Conservation (phyloP, 2,329 filamentous ascomycete species). For the Mollisia scopiformis region DNA sequence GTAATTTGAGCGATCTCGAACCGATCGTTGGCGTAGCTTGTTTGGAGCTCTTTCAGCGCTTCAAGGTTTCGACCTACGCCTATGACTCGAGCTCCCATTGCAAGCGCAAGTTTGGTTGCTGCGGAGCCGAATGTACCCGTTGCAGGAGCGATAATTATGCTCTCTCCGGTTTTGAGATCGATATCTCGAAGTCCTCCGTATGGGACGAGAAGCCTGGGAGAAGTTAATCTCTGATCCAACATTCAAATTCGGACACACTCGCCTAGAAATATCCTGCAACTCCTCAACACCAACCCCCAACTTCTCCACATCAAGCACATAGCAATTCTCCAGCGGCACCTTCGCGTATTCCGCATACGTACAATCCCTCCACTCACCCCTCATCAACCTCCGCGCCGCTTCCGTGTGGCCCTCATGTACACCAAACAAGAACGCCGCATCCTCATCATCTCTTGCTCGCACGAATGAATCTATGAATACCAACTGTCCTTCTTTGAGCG, state of each 20-base stretch:
- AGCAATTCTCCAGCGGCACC: constrained; percentile 41
- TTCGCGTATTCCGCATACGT: constrained; percentile 40
- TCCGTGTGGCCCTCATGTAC: constrained; percentile 34
- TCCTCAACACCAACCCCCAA: constrained; percentile 19
- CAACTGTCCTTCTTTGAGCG: constrained; percentile 37
- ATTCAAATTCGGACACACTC: background rate
- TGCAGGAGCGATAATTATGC: constrained; percentile 48
- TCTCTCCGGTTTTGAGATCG: constrained; percentile 46
- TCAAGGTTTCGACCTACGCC: constrained; percentile 50
- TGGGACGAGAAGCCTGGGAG: constrained; percentile 37
- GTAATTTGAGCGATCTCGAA: constrained; percentile 46
- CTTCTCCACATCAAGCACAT: constrained; percentile 37
- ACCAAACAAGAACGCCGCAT: constrained; percentile 34
- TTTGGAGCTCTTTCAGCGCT: constrained; percentile 39
- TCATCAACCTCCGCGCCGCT: constrained; percentile 33
- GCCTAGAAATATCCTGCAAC: background rate
- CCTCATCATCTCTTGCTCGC: constrained; percentile 39
- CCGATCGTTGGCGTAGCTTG: constrained; percentile 20
- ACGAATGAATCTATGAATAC: constrained; percentile 40
- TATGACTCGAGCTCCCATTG: constrained; percentile 53
- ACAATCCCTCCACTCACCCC: constrained; percentile 39
- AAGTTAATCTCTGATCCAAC: background rate
- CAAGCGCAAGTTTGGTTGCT: constrained; percentile 46
- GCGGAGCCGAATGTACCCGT: constrained; percentile 49
- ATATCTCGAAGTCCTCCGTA: constrained; percentile 50